Evolutionary conservation across 208 protist species (phyloP).

Genomic region (Entamoeba histolytica): DNA sequence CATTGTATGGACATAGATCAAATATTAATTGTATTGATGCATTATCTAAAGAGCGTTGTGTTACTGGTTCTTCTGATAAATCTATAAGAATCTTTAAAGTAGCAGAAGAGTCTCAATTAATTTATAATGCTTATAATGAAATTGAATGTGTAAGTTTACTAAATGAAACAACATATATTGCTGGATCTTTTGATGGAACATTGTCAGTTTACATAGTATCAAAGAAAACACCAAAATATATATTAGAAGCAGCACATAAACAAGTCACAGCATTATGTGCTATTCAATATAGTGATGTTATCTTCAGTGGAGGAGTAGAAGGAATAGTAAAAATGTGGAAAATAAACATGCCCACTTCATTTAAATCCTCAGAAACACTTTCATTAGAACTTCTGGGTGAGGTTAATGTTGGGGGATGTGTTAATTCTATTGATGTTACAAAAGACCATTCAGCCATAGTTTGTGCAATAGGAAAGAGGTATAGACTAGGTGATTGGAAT

Average conservation of each 20-base stretch:
- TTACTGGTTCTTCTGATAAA: background rate
- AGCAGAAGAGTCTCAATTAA: background rate
- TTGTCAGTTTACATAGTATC: background rate
- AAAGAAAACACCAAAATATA: background rate
- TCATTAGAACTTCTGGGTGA: background rate
- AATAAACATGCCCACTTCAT: background rate
- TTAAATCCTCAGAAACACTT: background rate
- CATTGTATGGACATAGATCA: background rate
- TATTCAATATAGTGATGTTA: background rate
- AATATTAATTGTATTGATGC: background rate
- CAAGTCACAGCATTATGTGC: background rate
- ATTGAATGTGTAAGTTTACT: background rate
- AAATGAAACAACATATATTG: background rate
- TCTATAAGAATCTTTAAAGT: background rate
- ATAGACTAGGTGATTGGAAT: background rate
- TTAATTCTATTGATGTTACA: background rate
- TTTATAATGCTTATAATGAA: background rate
- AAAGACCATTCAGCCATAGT: background rate
- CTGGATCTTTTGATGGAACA: background rate
- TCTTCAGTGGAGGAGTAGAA: background rate
- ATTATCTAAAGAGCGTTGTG: background rate
- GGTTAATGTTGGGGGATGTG: background rate
- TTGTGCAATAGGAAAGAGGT: background rate
- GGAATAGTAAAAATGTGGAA: background rate
- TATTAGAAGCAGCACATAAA: background rate